Evolutionary conservation across 1,284 basidiomycete species (phyloP), one percentile per base, ranked within the genome.

Genomic region (Boletellus deceptivus): DNA sequence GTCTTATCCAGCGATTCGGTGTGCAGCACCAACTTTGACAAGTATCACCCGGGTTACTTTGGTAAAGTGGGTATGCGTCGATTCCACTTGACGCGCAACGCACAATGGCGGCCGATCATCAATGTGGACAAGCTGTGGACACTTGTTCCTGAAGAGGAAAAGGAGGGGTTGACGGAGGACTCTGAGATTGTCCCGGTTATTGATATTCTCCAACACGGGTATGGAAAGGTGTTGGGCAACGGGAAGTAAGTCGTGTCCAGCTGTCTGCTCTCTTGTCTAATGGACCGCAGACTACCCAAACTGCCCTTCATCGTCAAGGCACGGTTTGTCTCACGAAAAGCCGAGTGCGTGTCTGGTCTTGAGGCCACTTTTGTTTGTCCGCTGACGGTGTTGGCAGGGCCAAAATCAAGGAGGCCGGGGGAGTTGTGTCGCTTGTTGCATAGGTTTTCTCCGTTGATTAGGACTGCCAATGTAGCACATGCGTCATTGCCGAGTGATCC

Each of bases 1-100:
- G 29, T 31, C 29, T 31, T 31, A 31, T 11, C 11, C 27, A 35
- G 25, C 13, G 33, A 17, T 22, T 24, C 24, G 40, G 27, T 20
- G 29, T 48, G 29, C 60, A 90, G 89, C 55, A 91, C 84, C 67
- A 91, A 92, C 77, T 89, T 92, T 67, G 89, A 92, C 74, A 92
- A 91, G 78, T 96, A 91, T 88, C 93, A 97, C 77, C 91, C 91
- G 74, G 95, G 93, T 91, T 97, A 97, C 91, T 98, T 96, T 74
- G 93, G 93, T 80, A 98, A 98, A 79, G 93, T 95, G 70, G 92
- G 92, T 93, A 98, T 98, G 95, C 86, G 96, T 69, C 88, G 90
- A 77, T 99, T 89, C 92, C 96, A 99, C 76, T 75, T 93, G 59
- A 95, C 93, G 55, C 86, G 88, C 75, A 98, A 98, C 78, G 75